Conservation (phyloP, 148 eudicot genomes). For the Salicornia ramosissima region DNA sequence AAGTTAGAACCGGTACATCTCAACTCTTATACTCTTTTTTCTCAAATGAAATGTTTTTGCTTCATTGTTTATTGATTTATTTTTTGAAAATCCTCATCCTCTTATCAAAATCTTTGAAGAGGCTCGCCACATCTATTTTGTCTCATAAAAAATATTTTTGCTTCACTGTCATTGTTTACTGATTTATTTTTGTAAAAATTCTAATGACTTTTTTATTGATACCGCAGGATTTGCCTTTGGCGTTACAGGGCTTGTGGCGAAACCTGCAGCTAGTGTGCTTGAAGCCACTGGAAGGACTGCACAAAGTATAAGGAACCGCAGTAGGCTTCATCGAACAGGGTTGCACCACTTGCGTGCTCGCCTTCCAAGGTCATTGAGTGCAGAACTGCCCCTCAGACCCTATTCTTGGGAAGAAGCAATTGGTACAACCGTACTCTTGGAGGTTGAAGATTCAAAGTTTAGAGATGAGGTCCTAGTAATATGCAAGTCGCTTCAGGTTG, state of each 20-base stretch:
- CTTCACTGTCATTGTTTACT: no score
- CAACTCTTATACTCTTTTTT: no score
- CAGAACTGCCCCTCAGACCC: conserved; percentile 62
- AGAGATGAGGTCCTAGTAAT: conserved; percentile 54
- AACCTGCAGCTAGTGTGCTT: conserved; percentile 96
- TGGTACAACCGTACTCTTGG: conserved; percentile 59
- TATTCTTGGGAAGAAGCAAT: conserved; percentile 97
- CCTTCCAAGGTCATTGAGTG: conserved; percentile 72
- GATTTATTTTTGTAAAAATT: no score
- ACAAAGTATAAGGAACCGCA: conserved; percentile 88
- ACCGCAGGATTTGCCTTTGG: conserved; percentile 82
- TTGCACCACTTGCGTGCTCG: conserved; percentile 61
- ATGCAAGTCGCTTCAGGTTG: conserved; percentile 62
- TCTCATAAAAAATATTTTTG: no score
- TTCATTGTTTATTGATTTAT: no score
- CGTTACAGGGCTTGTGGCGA: conserved; percentile 90
- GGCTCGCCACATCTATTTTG: no score
- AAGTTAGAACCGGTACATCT: no score
- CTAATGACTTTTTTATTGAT: neutral
- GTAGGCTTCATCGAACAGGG: conserved; percentile 66
- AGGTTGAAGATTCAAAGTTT: conserved; percentile 47
- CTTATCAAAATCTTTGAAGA: no score
- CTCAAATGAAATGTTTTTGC: no score
- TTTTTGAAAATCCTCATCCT: no score
- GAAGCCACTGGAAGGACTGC: conserved; percentile 95